Evolutionary conservation across 1,284 basidiomycete species (phyloP), one percentile per base, ranked within the genome.

Genomic region (Rhodotorula sp.): DNA sequence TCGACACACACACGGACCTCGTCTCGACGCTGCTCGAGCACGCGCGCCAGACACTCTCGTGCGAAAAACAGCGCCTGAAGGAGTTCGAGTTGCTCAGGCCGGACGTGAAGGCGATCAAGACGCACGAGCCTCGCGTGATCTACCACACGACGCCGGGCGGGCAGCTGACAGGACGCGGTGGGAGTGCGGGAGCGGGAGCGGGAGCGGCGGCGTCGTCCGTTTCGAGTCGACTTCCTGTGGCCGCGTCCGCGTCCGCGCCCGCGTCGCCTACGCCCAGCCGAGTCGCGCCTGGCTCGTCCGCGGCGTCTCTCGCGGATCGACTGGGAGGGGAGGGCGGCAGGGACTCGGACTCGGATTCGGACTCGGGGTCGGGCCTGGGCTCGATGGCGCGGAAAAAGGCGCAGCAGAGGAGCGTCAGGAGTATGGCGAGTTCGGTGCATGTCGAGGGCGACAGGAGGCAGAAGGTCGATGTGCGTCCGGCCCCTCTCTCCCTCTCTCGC

Each of bases 11-110:
- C 65, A 90, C 94, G 68, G 94, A 97, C 78, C 86, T 96, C 61
- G 89, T 90, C 20, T 85, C 89, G 44, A 88, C 91, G 1, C 82
- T 97, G 48, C 87, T 96, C 63, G 92, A 96, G 79, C 92, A 96
- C 79, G 91, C 91, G 16, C 87, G 93, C 30, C 89, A 92, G 40
- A 88, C 89, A 51, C 87, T 96, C 76, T 87, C 93, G 83, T 95
- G 93, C 79, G 94, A 96, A 78, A 86, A 88, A 62, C 91, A 94
- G 78, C 83, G 90, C 13, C 83, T 96, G 64, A 87, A 89, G 64
- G 94, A 96, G 79, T 83, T 95, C 18, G 93, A 95, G 78, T 84
- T 89, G n/a, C 85, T 96, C 50, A 84, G 86, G 69, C 85, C 84
- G 1, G 93, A 95, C 77, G 83, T 97, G 57, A 80, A 74, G 85